Conservation (phyloP, 345 rosid genomes). For the Dovyalis caffra region DNA sequence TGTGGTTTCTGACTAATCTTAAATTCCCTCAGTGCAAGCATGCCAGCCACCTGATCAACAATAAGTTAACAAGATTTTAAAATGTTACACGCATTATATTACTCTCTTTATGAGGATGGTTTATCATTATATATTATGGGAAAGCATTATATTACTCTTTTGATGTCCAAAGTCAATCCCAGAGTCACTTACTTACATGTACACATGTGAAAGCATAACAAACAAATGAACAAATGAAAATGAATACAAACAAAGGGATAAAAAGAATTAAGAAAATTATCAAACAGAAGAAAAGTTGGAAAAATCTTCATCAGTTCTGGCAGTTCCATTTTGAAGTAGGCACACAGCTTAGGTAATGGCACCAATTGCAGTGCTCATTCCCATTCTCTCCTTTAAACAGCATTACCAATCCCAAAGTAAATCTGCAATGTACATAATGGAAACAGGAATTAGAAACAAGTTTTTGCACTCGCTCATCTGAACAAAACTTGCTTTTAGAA, state of each 20-base stretch:
- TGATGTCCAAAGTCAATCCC: neutral
- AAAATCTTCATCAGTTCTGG: conserved; percentile 22
- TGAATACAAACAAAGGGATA: neutral
- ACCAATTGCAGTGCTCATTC: conserved; percentile 92
- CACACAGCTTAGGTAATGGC: conserved; percentile 89
- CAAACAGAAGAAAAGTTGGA: neutral
- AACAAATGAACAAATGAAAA: conserved; percentile 28
- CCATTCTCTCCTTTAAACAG: conserved; percentile 82
- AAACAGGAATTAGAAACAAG: neutral
- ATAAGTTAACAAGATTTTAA: too few species aligned
- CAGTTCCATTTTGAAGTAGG: conserved; percentile 89
- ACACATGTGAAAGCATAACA: conserved; percentile 10
- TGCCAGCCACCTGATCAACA: too few species aligned
- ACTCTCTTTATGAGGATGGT: too few species aligned
- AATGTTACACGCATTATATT: too few species aligned
- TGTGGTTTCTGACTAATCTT: too few species aligned
- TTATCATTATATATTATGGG: too few species aligned
- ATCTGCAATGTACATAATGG: conserved; percentile 39
- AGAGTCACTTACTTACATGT: conserved; percentile 1
- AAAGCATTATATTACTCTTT: neutral
- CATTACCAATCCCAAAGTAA: conserved; percentile 65
- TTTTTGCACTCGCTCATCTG: neutral
- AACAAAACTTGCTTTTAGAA: neutral
- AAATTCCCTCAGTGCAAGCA: too few species aligned
- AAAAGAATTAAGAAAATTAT: neutral